phyloP scores from a whole-genome alignment of 2,329 filamentous ascomycete genomes.

The Fusarium xylarioides region DNA sequence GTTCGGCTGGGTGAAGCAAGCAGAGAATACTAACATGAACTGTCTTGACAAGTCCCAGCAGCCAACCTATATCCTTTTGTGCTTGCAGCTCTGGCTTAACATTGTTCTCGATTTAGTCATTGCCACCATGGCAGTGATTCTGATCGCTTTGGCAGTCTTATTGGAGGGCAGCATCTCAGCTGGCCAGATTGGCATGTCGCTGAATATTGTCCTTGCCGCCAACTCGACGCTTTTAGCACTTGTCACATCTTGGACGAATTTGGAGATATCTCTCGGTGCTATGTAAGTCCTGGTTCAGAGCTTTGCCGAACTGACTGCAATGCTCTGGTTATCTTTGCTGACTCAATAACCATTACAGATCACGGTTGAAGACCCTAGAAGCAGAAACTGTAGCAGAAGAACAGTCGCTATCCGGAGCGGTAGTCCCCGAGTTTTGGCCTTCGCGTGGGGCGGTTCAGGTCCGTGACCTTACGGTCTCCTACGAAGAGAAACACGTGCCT shows the following conservation, averaged over 20 bases:
- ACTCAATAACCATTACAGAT: accelerated
- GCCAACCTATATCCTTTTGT: background rate
- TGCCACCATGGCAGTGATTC: background rate
- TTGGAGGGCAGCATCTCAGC: background rate
- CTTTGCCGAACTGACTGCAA: too few species aligned
- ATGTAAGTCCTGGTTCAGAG: background rate
- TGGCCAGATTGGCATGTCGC: background rate
- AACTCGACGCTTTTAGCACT: background rate
- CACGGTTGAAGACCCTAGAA: background rate
- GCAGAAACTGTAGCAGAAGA: background rate
- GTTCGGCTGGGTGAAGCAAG: background rate
- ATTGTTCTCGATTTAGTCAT: background rate
- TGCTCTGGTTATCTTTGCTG: background rate
- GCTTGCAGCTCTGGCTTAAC: background rate
- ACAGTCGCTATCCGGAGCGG: accelerated
- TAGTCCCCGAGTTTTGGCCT: background rate
- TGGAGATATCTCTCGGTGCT: background rate
- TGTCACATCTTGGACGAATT: background rate
- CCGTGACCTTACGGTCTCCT: background rate
- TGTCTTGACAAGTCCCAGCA: background rate
- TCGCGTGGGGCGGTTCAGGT: background rate
- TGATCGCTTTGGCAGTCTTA: background rate
- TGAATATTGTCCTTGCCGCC: background rate
- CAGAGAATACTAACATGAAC: background rate
- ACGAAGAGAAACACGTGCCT: background rate